Evolutionary conservation across 441 rosid genomes (phyloP).

Genomic region (Eruca vesicaria): DNA sequence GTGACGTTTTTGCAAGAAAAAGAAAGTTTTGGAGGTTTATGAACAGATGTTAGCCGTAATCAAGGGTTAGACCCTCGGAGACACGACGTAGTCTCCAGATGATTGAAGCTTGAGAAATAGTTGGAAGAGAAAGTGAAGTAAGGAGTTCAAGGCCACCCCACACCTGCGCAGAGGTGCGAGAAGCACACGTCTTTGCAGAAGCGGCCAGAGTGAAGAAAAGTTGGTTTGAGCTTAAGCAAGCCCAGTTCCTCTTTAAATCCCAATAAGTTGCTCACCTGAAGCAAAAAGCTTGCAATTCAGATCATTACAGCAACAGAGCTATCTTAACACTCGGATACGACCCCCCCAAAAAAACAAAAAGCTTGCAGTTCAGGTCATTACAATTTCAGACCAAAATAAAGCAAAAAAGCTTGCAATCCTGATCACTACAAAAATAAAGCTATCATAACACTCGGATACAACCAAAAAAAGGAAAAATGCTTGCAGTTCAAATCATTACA

Average conservation of each 20-base stretch:
- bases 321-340: neutral
- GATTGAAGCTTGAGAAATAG: slow-evolving; percentile 76
- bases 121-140: slow-evolving; percentile 53
- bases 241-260: slow-evolving; percentile 25
- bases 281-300: neutral
- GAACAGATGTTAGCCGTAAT: slow-evolving; percentile 77
- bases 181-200: slow-evolving; percentile 53
- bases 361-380: neutral
- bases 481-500: neutral
- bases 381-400: no score
- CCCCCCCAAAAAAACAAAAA: neutral
- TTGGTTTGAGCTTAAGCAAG: slow-evolving; percentile 46
- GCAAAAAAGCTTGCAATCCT: neutral
- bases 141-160: slow-evolving; percentile 63
- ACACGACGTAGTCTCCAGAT: slow-evolving; percentile 90
- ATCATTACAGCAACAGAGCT: neutral
- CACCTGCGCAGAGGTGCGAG: slow-evolving; percentile 96
- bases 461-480: neutral
- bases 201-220: slow-evolving; percentile 96
- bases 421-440: neutral
- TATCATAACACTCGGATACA: neutral
- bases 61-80: slow-evolving; percentile 79
- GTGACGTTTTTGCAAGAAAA: slow-evolving; percentile 18
- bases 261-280: slow-evolving; percentile 23
- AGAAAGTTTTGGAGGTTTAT: slow-evolving; percentile 21